These are phyloP conservation scores for Euphorbia schlechtendalii DNA, from an alignment of 441 rosid genomes.

Conservation along the genomic window DNA sequence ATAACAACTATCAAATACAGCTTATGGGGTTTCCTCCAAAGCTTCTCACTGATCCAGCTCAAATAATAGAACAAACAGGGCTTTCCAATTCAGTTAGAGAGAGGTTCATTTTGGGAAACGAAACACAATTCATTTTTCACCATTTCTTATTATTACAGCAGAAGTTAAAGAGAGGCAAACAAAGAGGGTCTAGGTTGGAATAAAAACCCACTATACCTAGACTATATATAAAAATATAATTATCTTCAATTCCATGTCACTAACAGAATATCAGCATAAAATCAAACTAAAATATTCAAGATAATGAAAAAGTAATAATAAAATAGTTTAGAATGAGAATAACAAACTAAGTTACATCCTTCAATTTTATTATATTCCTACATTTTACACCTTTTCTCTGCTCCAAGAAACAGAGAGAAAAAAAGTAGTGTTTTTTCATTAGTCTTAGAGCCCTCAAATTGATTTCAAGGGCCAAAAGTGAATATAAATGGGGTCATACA, in stretches of 20 bases:
- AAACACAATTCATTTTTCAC: slow-evolving; percentile 35
- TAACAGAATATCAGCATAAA: background rate
- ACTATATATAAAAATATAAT: slow-evolving; percentile 21
- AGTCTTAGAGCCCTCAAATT: slow-evolving; percentile 10
- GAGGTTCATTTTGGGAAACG: slow-evolving; percentile 20
- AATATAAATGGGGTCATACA: slow-evolving; percentile 21
- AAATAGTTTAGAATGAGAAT: background rate
- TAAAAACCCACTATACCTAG: slow-evolving; percentile 27
- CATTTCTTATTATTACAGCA: slow-evolving; percentile 43
- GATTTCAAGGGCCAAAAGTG: slow-evolving; percentile 20
- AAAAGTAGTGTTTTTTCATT: slow-evolving; percentile 8
- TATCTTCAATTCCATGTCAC: slow-evolving; percentile 9
- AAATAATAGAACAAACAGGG: too few species aligned
- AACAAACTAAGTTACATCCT: background rate
- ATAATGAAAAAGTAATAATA: background rate
- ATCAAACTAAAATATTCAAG: background rate
- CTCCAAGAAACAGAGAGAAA: background rate
- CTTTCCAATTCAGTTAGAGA: too few species aligned
- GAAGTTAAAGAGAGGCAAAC: slow-evolving; percentile 23
- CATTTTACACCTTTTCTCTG: background rate
- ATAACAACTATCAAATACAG: too few species aligned
- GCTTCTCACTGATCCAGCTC: too few species aligned
- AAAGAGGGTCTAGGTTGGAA: slow-evolving; percentile 27
- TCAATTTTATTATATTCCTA: background rate
- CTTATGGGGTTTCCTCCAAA: too few species aligned